Evolutionary conservation across 257 asterid genomes (phyloP).

Genomic region (Cruciata laevipes): DNA sequence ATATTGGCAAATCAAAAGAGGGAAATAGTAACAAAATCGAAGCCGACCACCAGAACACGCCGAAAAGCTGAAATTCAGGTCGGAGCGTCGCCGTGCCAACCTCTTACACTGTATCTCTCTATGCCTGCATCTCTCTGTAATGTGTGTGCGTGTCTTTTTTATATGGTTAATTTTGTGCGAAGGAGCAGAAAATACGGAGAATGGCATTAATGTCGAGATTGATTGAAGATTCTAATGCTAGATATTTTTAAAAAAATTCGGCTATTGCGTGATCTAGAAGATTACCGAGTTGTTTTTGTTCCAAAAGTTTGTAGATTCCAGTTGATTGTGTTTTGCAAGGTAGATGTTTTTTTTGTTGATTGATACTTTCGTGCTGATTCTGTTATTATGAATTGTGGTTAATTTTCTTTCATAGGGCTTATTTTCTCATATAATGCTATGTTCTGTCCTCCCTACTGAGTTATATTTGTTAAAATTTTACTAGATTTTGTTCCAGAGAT

Average conservation of each 20-base stretch:
- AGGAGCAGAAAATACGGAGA: background rate
- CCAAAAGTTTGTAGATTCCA: background rate
- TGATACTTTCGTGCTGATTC: background rate
- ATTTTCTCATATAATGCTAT: background rate
- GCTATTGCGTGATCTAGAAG: background rate
- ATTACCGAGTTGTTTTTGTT: background rate
- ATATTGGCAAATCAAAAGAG: background rate
- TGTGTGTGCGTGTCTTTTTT: background rate
- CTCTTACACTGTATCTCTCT: background rate
- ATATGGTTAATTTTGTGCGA: background rate
- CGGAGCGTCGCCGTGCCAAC: background rate
- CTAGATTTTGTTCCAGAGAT: background rate
- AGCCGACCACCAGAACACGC: background rate
- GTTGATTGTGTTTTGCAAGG: background rate
- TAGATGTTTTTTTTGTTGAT: background rate
- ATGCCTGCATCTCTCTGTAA: background rate
- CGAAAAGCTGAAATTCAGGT: conserved; percentile 3
- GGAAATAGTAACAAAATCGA: background rate
- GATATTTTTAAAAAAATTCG: background rate
- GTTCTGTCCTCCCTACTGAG: background rate
- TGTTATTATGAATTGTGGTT: background rate
- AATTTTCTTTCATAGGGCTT: too few species aligned
- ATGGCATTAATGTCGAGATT: conserved; percentile 5
- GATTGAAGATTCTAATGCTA: background rate
- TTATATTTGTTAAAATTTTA: background rate